Base-by-base conservation (phyloP, 1,139 yeast species). In the Diutina neorugosa region DNA sequence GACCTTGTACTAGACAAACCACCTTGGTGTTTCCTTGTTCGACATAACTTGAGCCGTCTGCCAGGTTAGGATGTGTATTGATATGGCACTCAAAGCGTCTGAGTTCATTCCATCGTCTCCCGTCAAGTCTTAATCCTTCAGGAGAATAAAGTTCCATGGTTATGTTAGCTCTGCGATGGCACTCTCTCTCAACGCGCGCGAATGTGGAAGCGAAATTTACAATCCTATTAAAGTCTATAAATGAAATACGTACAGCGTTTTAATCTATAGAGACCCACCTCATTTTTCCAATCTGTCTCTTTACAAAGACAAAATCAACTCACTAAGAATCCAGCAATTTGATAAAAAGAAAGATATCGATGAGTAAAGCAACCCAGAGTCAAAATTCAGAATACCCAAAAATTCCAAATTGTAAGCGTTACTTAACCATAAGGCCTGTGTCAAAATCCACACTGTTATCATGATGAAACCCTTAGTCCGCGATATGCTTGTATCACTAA, bases 11-110 rank as follows among this genome's bases (percentile, higher is more conserved):
- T 60, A 84, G 76, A 60, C 97, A 89, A 51, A 90, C 79, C 40
- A 90, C 87, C 65, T 89, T 89, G 51, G 97, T 84, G 60, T 89
- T 87, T 25, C 99, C 98, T 69, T 86, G 96, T 66, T 91, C 95
- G 20, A 93, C 82, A 61, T 84, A 86, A 1, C 97, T 83, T 1
- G 97, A 90, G 4, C 98, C 98, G 66, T 93, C 98, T 3, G 93
- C 79, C 1, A 96, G 80, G 61, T 78, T 81, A 9, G 96, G 91
- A 63, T 91, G 97, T 1, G 97, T 89, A 62, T 89, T 88, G 56
- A 88, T 81, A 34, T 82, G 78, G 63, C 96, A 87, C 48, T 81
- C 81, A 62, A 93, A 88, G 44, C 84, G 77, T 54, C 98, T 82
- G 52, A 91, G 73, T 65, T 93, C 98, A 62, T 91, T 89, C 93